phyloP scores from a whole-genome alignment of 495 filamentous ascomycete species.

The Apodospora peruviana region DNA sequence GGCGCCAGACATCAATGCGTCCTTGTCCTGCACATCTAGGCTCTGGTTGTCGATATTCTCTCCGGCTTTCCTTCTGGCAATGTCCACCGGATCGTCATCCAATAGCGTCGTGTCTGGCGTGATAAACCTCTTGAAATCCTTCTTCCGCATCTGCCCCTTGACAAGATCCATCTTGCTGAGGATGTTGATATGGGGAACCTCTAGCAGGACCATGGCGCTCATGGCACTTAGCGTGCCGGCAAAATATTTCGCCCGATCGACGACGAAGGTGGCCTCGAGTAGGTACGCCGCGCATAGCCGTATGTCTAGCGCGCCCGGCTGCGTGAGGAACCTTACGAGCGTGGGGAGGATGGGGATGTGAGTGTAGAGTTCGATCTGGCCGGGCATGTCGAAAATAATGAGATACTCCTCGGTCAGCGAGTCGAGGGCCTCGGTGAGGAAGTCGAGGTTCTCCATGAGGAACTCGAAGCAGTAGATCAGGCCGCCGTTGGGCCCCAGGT shows the following conservation, averaged over 20 bases:
- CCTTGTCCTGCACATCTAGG: slow-evolving; percentile 52
- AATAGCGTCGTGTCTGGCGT: slow-evolving; percentile 74
- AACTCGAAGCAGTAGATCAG: slow-evolving; percentile 98
- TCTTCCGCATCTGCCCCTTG: slow-evolving; percentile 71
- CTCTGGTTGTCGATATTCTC: slow-evolving; percentile 30
- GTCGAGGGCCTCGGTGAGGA: slow-evolving; percentile 81
- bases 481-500: slow-evolving; percentile 88
- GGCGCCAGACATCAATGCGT: slow-evolving; percentile 69
- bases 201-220: slow-evolving; percentile 97
- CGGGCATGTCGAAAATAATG: slow-evolving; percentile 97
- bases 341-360: slow-evolving; percentile 88
- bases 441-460: slow-evolving; percentile 93
- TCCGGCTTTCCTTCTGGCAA: slow-evolving; percentile 34
- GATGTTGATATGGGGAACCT: slow-evolving; percentile 91
- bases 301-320: slow-evolving; percentile 76
- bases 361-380: slow-evolving; percentile 98
- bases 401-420: slow-evolving; percentile 88
- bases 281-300: slow-evolving; percentile 93
- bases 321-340: slow-evolving; percentile 75
- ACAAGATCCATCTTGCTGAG: slow-evolving; percentile 96
- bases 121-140: slow-evolving; percentile 80
- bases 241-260: slow-evolving; percentile 95
- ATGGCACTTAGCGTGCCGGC: slow-evolving; percentile 91
- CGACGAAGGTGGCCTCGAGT: slow-evolving; percentile 88
- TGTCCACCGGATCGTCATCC: slow-evolving; percentile 61